A percentile compares a stretch with the other conserved stretches of the same genome.
phyloP scores from a whole-genome alignment of 228 moss, liverwort and hornwort genomes.

The Sphagnum fallax region DNA sequence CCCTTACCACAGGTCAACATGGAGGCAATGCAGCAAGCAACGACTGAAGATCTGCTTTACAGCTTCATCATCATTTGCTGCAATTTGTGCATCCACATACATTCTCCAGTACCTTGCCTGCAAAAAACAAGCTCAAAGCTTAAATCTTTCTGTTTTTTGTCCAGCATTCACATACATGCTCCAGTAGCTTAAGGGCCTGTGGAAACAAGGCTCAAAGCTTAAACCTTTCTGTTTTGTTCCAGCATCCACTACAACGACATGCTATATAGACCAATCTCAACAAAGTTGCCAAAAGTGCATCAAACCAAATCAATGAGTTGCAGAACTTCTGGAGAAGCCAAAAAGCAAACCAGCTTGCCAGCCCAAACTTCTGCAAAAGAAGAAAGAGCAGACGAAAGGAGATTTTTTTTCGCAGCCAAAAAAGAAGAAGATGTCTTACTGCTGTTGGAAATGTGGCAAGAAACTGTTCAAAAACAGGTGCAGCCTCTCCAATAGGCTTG shows the following conservation, averaged over 20 bases:
- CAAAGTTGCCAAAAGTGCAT: not conserved
- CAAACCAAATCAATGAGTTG: not conserved
- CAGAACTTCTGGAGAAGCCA: not conserved
- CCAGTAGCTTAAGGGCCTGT: not conserved
- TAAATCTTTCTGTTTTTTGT: not conserved
- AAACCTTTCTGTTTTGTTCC: not conserved
- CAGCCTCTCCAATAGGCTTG: conserved; percentile 68
- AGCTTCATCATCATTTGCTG: conserved; percentile 80
- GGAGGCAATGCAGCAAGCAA: conserved; percentile 79
- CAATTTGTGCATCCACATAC: conserved; percentile 84
- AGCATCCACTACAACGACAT: not conserved
- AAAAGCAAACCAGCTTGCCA: not conserved
- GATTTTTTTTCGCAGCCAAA: no score
- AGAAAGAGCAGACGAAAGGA: not conserved
- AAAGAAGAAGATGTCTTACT: conserved; percentile 21
- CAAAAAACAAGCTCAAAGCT: not conserved
- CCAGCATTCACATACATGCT: not conserved
- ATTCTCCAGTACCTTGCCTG: conserved; percentile 91
- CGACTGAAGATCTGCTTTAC: conserved; percentile 92
- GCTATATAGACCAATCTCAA: not conserved
- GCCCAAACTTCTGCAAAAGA: not conserved
- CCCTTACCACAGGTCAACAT: conserved; percentile 86
- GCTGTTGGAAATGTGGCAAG: conserved; percentile 80
- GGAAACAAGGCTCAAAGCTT: not conserved
- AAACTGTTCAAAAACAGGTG: conserved; percentile 69